Conservation (phyloP, 2,329 filamentous ascomycete species). For the Teratosphaeria pseudoeucalypti region DNA sequence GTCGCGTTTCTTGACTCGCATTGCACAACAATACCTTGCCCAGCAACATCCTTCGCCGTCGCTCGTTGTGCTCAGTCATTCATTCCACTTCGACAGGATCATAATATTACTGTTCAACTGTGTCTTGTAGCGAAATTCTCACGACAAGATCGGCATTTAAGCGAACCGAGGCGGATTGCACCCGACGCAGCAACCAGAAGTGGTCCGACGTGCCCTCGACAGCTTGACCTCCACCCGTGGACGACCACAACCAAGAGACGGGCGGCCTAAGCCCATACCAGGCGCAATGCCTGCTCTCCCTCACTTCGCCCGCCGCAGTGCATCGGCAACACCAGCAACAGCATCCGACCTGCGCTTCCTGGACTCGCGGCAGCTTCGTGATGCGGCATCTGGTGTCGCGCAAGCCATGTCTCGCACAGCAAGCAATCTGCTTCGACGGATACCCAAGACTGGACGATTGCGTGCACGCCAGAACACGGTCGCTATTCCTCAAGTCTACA, state of each 20-base stretch:
- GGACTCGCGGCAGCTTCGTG: constrained; percentile 16
- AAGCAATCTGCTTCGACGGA: constrained; percentile 3
- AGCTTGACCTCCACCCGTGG: background rate
- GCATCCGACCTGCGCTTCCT: constrained; percentile 16
- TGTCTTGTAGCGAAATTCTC: background rate
- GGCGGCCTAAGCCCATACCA: background rate
- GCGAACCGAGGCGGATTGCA: background rate
- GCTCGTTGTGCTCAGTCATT: background rate
- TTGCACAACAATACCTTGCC: background rate
- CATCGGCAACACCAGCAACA: constrained; percentile 2
- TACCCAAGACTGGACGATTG: constrained; percentile 2
- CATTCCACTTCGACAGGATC: background rate
- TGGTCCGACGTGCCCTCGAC: background rate
- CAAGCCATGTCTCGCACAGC: constrained; percentile 3
- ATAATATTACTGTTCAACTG: background rate
- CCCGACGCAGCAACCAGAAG: background rate
- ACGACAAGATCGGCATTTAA: background rate
- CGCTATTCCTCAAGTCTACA: constrained; percentile 54
- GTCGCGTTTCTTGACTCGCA: background rate
- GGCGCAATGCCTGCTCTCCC: constrained; percentile 12
- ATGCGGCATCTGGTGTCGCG: constrained; percentile 4
- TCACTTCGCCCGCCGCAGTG: constrained; percentile 5
- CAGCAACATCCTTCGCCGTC: background rate
- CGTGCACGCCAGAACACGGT: constrained; percentile 12
- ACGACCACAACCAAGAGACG: background rate